Evolutionary conservation across 2,329 filamentous ascomycete species (phyloP).

Genomic region (Aureobasidium leucospermi): DNA sequence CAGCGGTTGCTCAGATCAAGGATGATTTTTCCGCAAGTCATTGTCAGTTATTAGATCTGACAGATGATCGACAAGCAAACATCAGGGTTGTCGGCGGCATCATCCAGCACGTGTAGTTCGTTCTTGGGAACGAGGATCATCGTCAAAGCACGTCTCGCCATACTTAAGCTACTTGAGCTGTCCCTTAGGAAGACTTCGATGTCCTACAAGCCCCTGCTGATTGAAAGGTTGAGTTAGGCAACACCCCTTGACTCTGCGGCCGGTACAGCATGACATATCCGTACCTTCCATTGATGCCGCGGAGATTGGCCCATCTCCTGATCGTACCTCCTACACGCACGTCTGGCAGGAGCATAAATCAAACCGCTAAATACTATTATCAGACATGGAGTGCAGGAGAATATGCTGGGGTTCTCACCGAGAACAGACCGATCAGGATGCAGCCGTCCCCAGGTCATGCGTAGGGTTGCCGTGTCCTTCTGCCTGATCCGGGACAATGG

Average conservation of each 20-base stretch:
- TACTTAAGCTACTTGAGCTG: no score
- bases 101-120: not conserved
- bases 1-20: not conserved
- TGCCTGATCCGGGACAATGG: not conserved
- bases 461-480: not conserved
- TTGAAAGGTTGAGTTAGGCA: no score
- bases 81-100: not conserved
- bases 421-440: not conserved
- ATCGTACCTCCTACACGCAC: not conserved
- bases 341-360: not conserved
- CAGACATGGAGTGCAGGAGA: not conserved
- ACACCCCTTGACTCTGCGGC: no score
- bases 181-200: no score
- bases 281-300: not conserved
- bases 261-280: no score
- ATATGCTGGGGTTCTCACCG: slow-evolving; percentile 2
- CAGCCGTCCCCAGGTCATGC: slow-evolving; percentile 1
- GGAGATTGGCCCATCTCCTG: not conserved
- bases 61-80: not conserved
- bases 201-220: no score
- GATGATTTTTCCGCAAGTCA: no score
- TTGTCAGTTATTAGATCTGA: not conserved
- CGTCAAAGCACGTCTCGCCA: not conserved
- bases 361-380: not conserved
- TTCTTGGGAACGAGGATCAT: not conserved